Conservation (phyloP, 129 eudicot genomes). For the carrot (Daucus carota) region DNA sequence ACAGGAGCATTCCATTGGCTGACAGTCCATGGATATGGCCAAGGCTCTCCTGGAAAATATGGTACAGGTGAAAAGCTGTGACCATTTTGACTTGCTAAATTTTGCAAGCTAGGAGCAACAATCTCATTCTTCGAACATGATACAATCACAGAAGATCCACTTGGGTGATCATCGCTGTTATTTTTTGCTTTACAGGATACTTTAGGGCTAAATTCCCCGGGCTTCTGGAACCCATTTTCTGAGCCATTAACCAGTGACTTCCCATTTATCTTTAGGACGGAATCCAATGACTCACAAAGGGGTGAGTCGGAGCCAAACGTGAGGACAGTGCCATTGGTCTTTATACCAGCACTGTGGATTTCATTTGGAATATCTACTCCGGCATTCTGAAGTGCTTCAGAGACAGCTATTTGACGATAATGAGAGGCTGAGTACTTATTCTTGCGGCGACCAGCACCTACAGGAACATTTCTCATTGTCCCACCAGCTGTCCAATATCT, state of each 20-base stretch:
- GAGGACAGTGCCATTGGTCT: slow-evolving; percentile 56
- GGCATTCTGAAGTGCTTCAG: slow-evolving; percentile 47
- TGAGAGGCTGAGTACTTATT: slow-evolving; percentile 49
- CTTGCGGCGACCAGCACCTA: slow-evolving; percentile 89
- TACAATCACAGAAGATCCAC: slow-evolving; percentile 29
- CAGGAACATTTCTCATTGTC: slow-evolving; percentile 84
- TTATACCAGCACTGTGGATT: slow-evolving; percentile 27
- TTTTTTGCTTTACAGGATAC: slow-evolving; percentile 21
- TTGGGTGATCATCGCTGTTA: slow-evolving; percentile 32
- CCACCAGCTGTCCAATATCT: slow-evolving; percentile 98
- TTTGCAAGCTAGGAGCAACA: slow-evolving; percentile 13
- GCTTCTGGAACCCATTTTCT: slow-evolving; percentile 38
- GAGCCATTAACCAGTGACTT: slow-evolving; percentile 23
- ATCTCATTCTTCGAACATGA: slow-evolving; percentile 23
- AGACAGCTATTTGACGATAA: slow-evolving; percentile 45
- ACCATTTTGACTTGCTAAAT: slow-evolving; percentile 24
- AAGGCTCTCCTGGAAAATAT: slow-evolving; percentile 63
- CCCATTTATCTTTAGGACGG: slow-evolving; percentile 50
- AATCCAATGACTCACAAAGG: slow-evolving; percentile 65
- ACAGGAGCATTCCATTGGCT: slow-evolving; percentile 35
- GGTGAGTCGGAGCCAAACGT: slow-evolving; percentile 59
- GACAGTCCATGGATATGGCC: slow-evolving; percentile 68
- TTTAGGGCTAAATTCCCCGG: slow-evolving; percentile 32
- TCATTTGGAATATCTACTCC: slow-evolving; percentile 26
- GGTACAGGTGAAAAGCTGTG: slow-evolving; percentile 48